These are phyloP conservation scores for Acrocalymma vagum DNA, from an alignment of 2,329 filamentous ascomycete species.

Conservation along the genomic window DNA sequence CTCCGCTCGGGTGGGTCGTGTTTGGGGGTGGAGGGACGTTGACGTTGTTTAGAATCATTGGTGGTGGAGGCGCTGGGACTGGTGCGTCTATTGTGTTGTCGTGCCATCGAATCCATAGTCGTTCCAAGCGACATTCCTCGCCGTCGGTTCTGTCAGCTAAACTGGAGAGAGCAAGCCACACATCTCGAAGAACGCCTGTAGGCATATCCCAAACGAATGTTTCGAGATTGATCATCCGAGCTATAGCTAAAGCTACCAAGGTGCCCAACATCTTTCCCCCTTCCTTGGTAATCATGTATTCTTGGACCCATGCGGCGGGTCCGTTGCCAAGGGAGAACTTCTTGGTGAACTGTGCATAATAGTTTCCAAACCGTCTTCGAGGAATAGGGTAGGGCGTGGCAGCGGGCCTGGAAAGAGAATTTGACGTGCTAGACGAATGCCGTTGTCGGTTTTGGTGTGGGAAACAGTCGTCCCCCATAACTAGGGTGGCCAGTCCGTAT, in stretches of 20 bases:
- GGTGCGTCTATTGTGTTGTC: constrained; percentile 67
- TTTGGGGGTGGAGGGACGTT: constrained; percentile 49
- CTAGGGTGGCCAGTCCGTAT: constrained; percentile 81
- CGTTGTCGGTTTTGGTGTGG: constrained; percentile 51
- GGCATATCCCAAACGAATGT: constrained; percentile 91
- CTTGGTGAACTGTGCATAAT: constrained; percentile 79
- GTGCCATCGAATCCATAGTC: constrained; percentile 84
- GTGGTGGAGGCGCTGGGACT: constrained; percentile 45
- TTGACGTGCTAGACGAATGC: constrained; percentile 11
- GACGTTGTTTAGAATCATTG: constrained; percentile 46
- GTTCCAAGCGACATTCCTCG: constrained; percentile 72
- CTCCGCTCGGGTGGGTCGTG: constrained; percentile 44
- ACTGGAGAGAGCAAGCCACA: constrained; percentile 80
- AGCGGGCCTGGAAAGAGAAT: constrained; percentile 12
- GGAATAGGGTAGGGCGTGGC: constrained; percentile 44
- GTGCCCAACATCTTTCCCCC: constrained; percentile 90
- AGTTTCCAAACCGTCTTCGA: constrained; percentile 68
- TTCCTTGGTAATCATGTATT: constrained; percentile 84
- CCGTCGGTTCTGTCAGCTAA: constrained; percentile 69
- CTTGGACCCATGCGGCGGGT: constrained; percentile 77
- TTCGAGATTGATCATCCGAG: constrained; percentile 82
- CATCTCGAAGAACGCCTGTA: constrained; percentile 80
- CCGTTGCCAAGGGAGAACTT: constrained; percentile 90
- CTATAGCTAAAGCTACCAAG: constrained; percentile 79
- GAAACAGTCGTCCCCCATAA: constrained; percentile 74